These are phyloP conservation scores for Tricholoma terreum DNA, from an alignment of 768 basidiomycete species.

Conservation along the genomic window DNA sequence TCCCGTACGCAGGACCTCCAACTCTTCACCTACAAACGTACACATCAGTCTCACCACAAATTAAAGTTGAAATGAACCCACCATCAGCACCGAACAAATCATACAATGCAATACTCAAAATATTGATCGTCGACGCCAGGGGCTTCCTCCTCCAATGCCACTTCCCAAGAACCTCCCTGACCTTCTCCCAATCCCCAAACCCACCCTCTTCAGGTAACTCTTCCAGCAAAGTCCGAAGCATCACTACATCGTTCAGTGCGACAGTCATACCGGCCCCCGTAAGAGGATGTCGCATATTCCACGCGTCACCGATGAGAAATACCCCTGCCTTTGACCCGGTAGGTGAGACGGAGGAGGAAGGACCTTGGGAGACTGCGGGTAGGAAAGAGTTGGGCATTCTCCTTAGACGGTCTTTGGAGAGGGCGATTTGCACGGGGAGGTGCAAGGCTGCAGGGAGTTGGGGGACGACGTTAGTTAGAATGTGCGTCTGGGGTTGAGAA, in stretches of 20 bases:
- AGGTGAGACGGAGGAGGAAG: neutral
- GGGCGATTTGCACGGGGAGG: slow-evolving; percentile 56
- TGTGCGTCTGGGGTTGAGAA: slow-evolving; percentile 49
- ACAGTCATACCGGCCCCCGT: slow-evolving; percentile 99
- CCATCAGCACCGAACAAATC: slow-evolving; percentile 94
- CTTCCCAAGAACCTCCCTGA: slow-evolving; percentile 50
- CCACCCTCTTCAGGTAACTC: slow-evolving; percentile 33
- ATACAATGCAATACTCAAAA: slow-evolving; percentile 89
- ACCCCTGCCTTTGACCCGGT: slow-evolving; percentile 59
- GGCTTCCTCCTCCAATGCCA: slow-evolving; percentile 92
- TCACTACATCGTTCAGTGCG: slow-evolving; percentile 80
- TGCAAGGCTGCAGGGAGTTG: slow-evolving; percentile 77
- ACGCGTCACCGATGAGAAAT: slow-evolving; percentile 89
- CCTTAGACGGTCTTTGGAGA: slow-evolving; percentile 78
- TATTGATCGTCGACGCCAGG: slow-evolving; percentile 84
- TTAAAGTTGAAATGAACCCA: slow-evolving; percentile 34
- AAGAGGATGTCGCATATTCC: slow-evolving; percentile 99
- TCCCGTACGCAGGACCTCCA: slow-evolving; percentile 67
- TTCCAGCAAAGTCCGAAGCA: slow-evolving; percentile 61
- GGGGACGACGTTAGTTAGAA: slow-evolving; percentile 71
- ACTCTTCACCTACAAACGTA: slow-evolving; percentile 47
- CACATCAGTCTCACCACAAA: neutral
- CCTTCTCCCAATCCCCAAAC: slow-evolving; percentile 46
- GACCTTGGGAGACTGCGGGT: slow-evolving; percentile 70
- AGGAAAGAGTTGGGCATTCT: slow-evolving; percentile 97